Base-by-base conservation (phyloP, 2,329 filamentous ascomycete species). In the Pseudogymnoascus sp. region DNA sequence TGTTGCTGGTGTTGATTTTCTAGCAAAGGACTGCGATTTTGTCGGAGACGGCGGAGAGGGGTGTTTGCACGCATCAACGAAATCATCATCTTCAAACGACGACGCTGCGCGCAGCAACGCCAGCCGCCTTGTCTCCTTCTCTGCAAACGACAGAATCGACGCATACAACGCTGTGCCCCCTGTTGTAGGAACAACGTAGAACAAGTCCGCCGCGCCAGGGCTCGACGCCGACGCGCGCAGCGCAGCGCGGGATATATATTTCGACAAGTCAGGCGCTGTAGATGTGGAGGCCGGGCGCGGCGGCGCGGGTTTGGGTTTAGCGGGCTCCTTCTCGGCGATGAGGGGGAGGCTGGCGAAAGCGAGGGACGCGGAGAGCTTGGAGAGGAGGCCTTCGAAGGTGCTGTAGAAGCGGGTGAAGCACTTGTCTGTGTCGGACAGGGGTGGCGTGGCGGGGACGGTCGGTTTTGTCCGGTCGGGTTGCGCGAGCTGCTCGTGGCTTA, bases 131-230 rank as follows among this genome's bases (percentile, higher is more conserved):
- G 82, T 85, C 71, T 87, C 85, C 69, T 87, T 87, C 66, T 86
- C 82, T 36, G 83, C 85, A 67, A 84, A 87, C 42, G 79, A 87
- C 18, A 96, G 78, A 60, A 99, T 97, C 65, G 89, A 92, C 48
- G 94, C 92, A 71, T 97, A 99, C 0, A 92, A 94, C 64, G 92
- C 88, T 2, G 92, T 97, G 66, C 93, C 92, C 4, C 94, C 93
- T 15, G 89, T 91, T 0, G 90, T 89, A 3, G 93, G 94, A 1
- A 99, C 94, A 1, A 97, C 89, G 72, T 97, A 97, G 77, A 99
- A 99, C 7, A 89, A 94, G 69, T 89, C 89, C 13, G 83, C 78
- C 29, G 48, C 48, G 12, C 74, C 76, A 10, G 77, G 75, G n/a
- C 75, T 72, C 13, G 81, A 80, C 18, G 85, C 82, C 42, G 96